Percentiles rank a stretch among this genome's conserved stretches.
Evolutionary conservation across 2,329 filamentous ascomycete species (phyloP).

Genomic region (Nemania sp.): DNA sequence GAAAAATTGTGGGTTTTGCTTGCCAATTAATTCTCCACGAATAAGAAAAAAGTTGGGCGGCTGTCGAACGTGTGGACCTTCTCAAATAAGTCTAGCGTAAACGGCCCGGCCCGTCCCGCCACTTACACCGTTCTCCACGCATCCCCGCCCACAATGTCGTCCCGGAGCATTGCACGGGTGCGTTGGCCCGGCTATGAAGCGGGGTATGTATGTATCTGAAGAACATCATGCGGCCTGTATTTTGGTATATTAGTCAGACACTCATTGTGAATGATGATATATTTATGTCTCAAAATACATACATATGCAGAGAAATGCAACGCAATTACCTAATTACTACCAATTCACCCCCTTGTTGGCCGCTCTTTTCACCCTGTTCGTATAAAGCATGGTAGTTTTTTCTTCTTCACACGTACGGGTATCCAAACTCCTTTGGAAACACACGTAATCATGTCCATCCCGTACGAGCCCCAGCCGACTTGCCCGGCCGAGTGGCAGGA

Average conservation of each 20-base stretch:
- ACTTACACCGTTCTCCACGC: too few species aligned
- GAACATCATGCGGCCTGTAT: not conserved
- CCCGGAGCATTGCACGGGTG: not conserved
- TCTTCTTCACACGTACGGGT: not conserved
- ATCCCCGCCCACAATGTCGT: not conserved
- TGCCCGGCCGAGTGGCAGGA: not conserved
- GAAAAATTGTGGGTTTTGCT: conserved; percentile 1
- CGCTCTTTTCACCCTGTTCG: not conserved
- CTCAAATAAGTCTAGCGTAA: not conserved
- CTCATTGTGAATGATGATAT: not conserved
- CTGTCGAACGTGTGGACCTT: not conserved
- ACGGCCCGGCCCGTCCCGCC: not conserved
- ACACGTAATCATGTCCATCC: not conserved
- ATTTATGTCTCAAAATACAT: conserved; percentile 1
- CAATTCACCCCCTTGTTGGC: not conserved
- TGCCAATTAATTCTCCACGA: not conserved
- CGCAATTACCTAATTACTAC: conserved; percentile 1
- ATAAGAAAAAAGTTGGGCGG: not conserved
- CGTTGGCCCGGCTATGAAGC: not conserved
- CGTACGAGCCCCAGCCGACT: conserved; percentile 2
- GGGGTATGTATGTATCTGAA: conserved; percentile 5
- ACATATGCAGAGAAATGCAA: not conserved
- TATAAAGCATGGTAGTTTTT: not conserved
- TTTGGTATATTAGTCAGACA: not conserved
- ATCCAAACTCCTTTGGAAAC: not conserved